A percentile compares a stretch with the other conserved stretches of the same genome.
phyloP scores from a whole-genome alignment of 2,329 filamentous ascomycete species.

The Corynespora cassiicola region DNA sequence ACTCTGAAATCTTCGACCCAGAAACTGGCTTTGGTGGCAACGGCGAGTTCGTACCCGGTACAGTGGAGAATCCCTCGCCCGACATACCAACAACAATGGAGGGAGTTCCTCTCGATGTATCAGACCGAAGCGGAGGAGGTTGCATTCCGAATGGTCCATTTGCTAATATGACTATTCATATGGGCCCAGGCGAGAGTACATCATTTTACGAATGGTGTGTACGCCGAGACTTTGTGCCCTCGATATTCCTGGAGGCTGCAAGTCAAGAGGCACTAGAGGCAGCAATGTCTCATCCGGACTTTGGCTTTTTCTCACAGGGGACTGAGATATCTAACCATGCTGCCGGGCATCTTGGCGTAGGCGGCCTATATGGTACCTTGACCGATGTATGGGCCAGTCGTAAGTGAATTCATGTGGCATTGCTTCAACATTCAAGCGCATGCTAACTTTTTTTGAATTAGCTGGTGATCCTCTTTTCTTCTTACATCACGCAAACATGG shows the following conservation, averaged over 20 bases:
- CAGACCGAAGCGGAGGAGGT: slow-evolving; percentile 59
- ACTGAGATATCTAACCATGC: slow-evolving; percentile 23
- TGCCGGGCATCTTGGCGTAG: too few relatives aligned
- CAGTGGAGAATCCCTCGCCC: slow-evolving; percentile 44
- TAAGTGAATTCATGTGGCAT: slow-evolving; percentile 29
- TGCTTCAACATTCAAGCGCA: slow-evolving; percentile 47
- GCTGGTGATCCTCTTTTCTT: slow-evolving; percentile 53
- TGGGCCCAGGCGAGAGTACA: neutral
- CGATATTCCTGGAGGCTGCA: too few relatives aligned
- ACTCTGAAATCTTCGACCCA: slow-evolving; percentile 59
- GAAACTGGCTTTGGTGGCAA: slow-evolving; percentile 5
- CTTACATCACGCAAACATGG: slow-evolving; percentile 54
- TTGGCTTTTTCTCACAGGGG: too few relatives aligned
- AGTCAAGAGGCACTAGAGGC: too few relatives aligned
- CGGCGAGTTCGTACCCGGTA: slow-evolving; percentile 36
- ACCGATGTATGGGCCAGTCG: too few relatives aligned
- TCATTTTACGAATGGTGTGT: neutral
- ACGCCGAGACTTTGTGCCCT: too few relatives aligned
- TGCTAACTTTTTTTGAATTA: slow-evolving; percentile 52
- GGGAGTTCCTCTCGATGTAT: slow-evolving; percentile 33
- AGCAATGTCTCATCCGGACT: slow-evolving; percentile 11
- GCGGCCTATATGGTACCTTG: too few relatives aligned
- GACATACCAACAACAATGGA: slow-evolving; percentile 17
- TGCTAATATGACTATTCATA: slow-evolving; percentile 22
- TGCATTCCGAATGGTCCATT: slow-evolving; percentile 59